These are phyloP conservation scores for Pilatotrama ljubarskyi DNA, from an alignment of 768 basidiomycete species.

Conservation along the genomic window DNA sequence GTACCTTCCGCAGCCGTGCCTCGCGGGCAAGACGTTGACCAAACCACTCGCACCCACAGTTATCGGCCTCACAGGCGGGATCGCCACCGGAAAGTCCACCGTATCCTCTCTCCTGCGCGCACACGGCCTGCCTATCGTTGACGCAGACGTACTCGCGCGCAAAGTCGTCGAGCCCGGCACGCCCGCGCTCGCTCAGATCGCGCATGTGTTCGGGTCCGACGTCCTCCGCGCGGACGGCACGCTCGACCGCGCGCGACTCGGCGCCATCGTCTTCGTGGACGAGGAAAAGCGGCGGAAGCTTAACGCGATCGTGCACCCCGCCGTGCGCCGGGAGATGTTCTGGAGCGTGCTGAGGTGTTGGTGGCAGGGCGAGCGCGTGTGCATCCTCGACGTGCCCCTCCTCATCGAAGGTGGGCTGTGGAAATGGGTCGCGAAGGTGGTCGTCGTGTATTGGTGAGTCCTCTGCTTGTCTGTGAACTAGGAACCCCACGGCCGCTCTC, in stretches of 20 bases:
- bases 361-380: slow-evolving; percentile 75
- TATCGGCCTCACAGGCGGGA: slow-evolving; percentile 93
- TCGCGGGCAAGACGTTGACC: not conserved
- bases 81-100: slow-evolving; percentile 95
- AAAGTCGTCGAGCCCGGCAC: slow-evolving; percentile 85
- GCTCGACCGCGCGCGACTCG: slow-evolving; percentile 82
- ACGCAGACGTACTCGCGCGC: slow-evolving; percentile 89
- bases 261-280: slow-evolving; percentile 82
- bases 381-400: slow-evolving; percentile 88
- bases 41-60: slow-evolving; percentile 46
- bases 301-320: slow-evolving; percentile 89
- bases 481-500: not conserved
- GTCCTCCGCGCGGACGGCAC: slow-evolving; percentile 68
- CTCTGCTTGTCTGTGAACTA: not conserved
- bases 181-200: slow-evolving; percentile 65
- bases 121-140: slow-evolving; percentile 78
- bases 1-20: not conserved
- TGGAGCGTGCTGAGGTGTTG: slow-evolving; percentile 68
- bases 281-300: slow-evolving; percentile 66
- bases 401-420: slow-evolving; percentile 87
- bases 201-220: slow-evolving; percentile 65
- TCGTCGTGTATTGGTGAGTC: slow-evolving; percentile 89
- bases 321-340: slow-evolving; percentile 78
- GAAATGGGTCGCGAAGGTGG: slow-evolving; percentile 78
- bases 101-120: slow-evolving; percentile 73